Evolutionary conservation across 2,329 filamentous ascomycete species (phyloP).

Genomic region (Dactylellina haptotyla): DNA sequence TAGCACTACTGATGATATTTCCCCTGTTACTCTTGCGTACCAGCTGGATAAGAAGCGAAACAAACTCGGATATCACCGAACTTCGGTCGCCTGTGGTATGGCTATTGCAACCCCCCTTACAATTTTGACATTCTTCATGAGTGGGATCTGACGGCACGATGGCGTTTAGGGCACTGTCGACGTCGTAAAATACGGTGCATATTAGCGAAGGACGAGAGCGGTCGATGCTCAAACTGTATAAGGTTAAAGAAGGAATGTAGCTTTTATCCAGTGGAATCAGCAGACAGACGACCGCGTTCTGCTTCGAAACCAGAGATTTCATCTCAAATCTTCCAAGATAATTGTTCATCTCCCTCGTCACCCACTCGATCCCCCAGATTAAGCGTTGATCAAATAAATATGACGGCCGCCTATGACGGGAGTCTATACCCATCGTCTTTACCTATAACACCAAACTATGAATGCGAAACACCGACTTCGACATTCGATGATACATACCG

Average conservation of each 20-base stretch:
- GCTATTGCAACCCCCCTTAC: conserved; percentile 58
- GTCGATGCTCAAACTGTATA: conserved; percentile 90
- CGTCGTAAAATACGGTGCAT: conserved; percentile 93
- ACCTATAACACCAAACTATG: conserved; percentile 57
- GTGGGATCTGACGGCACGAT: conserved; percentile 46
- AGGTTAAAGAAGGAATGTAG: conserved; percentile 93
- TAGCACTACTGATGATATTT: conserved; percentile 47
- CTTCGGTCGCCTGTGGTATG: conserved; percentile 94
- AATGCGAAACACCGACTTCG: conserved; percentile 54
- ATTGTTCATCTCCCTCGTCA: conserved; percentile 57
- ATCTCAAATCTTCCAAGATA: conserved; percentile 55
- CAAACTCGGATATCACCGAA: conserved; percentile 94
- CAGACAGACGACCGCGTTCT: conserved; percentile 57
- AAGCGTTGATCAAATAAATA: conserved; percentile 53
- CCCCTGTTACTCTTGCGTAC: conserved; percentile 54
- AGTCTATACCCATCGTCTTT: conserved; percentile 56
- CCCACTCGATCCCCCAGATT: conserved; percentile 55
- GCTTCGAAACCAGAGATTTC: conserved; percentile 57
- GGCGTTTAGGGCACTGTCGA: conserved; percentile 80
- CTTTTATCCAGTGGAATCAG: conserved; percentile 82
- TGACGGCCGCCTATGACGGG: conserved; percentile 49
- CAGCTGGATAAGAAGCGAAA: conserved; percentile 78
- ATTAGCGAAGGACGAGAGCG: conserved; percentile 75
- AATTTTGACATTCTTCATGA: conserved; percentile 18
- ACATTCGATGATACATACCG: conserved; percentile 56